phyloP scores from a whole-genome alignment of 768 basidiomycete genomes.

The Naganishia friedmannii region DNA sequence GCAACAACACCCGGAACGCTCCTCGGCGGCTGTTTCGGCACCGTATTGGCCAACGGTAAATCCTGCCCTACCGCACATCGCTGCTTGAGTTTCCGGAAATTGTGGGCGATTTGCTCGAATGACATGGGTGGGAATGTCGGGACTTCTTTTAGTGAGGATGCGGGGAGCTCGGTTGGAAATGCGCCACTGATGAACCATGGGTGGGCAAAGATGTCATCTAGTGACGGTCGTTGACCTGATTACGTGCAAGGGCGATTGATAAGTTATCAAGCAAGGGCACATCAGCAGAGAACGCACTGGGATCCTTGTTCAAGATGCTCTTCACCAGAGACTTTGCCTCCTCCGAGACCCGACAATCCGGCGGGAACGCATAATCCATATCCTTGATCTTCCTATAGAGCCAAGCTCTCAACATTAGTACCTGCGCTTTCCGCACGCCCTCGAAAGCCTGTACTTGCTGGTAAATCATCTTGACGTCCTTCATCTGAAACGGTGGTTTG shows the following conservation, averaged over 20 bases:
- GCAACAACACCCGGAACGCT: conserved; percentile 29
- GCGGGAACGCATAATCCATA: conserved; percentile 88
- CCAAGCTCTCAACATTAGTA: neutral
- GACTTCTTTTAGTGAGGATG: conserved; percentile 67
- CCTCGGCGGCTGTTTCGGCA: conserved; percentile 34
- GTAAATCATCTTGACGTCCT: conserved; percentile 95
- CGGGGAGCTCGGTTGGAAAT: conserved; percentile 76
- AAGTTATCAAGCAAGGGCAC: neutral
- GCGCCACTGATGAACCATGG: conserved; percentile 77
- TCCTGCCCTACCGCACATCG: conserved; percentile 40
- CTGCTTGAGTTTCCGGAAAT: conserved; percentile 62
- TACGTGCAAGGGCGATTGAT: neutral
- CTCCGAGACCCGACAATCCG: conserved; percentile 68
- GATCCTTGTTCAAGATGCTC: conserved; percentile 79
- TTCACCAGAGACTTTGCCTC: conserved; percentile 74
- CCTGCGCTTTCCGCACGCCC: too few relatives aligned
- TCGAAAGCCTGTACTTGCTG: conserved; percentile 58
- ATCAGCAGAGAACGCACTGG: conserved; percentile 51
- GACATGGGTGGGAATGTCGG: conserved; percentile 74
- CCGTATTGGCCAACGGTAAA: conserved; percentile 27
- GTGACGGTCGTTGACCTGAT: conserved; percentile 67
- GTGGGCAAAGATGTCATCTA: conserved; percentile 80
- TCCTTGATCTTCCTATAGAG: conserved; percentile 77
- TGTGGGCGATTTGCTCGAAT: conserved; percentile 63
- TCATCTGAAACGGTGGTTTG: conserved; percentile 96